These are phyloP conservation scores for Fusarium agapanthi DNA, from an alignment of 2,329 filamentous ascomycete genomes.

Conservation along the genomic window DNA sequence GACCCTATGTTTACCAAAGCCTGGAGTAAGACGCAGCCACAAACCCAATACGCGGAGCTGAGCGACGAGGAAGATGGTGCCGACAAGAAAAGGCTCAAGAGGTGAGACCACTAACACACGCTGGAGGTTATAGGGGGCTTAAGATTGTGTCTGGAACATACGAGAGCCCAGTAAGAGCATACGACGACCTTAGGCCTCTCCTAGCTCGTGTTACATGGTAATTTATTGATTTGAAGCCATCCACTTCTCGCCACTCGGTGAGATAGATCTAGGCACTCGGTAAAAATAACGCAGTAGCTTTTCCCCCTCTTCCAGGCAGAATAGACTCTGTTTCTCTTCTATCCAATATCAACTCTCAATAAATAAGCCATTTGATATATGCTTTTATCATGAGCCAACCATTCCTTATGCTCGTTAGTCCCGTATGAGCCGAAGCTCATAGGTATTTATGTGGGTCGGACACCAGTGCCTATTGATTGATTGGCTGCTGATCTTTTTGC, in stretches of 20 bases:
- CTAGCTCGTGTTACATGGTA: conserved; percentile 14
- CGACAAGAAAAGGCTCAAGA: conserved; percentile 71
- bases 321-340: background rate
- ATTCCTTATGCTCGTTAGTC: background rate
- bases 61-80: conserved; percentile 81
- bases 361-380: background rate
- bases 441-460: background rate
- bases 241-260: background rate
- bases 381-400: background rate
- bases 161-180: conserved; percentile 4
- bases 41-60: conserved; percentile 87
- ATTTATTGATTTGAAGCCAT: background rate
- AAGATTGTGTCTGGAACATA: conserved; percentile 8
- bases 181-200: background rate
- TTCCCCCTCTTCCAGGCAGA: background rate
- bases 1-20: conserved; percentile 95
- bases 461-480: background rate
- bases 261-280: background rate
- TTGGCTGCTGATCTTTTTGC: background rate
- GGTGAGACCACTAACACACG: conserved; percentile 49
- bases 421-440: background rate
- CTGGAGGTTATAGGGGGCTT: background rate
- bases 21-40: conserved; percentile 91
- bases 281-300: background rate
- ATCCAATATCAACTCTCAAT: background rate